Percentiles rank a stretch among this genome's conserved stretches.
These are phyloP conservation scores for Metarhizium rileyi DNA, from an alignment of 2,329 filamentous ascomycete genomes.

Conservation along the genomic window DNA sequence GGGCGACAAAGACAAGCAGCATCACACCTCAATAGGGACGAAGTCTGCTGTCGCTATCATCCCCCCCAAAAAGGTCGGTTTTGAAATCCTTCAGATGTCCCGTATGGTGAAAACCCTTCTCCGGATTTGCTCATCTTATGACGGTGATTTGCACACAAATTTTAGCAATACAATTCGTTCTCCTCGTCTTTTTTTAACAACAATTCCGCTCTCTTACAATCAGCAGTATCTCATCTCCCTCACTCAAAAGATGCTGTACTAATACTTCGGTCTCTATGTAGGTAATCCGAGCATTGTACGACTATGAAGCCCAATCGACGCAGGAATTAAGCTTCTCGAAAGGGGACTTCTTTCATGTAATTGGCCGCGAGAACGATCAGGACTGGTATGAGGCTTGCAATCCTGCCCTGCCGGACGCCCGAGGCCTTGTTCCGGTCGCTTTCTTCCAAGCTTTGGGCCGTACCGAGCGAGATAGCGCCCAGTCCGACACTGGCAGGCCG, in stretches of 20 bases:
- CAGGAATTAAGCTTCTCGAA: constrained; percentile 86
- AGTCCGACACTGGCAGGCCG: constrained; percentile 48
- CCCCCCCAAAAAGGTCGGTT: constrained; percentile 79
- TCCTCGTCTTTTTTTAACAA: too few species aligned
- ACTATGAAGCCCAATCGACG: constrained; percentile 67
- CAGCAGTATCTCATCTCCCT: neutral
- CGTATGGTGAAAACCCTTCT: too few species aligned
- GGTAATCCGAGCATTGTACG: constrained; percentile 96
- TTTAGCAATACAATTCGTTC: too few species aligned
- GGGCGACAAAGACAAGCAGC: constrained; percentile 70
- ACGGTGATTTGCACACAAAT: too few species aligned
- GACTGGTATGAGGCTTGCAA: constrained; percentile 99
- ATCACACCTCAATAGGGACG: constrained; percentile 62
- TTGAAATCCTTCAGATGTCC: neutral
- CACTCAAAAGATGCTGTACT: neutral
- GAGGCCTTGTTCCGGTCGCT: constrained; percentile 84
- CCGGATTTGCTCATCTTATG: too few species aligned
- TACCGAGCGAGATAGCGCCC: constrained; percentile 79
- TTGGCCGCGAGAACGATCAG: constrained; percentile 84
- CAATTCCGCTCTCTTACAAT: too few species aligned
- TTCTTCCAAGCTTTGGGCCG: constrained; percentile 91
- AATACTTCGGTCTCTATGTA: constrained; percentile 24
- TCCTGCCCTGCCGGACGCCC: constrained; percentile 73
- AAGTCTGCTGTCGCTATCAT: constrained; percentile 85
- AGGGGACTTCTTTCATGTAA: constrained; percentile 97